A percentile compares a stretch with the other conserved stretches of the same genome.
These are phyloP conservation scores for Rhizophlyctis rosea DNA, from an alignment of 192 early-diverging fungal genomes.

Conservation along the genomic window DNA sequence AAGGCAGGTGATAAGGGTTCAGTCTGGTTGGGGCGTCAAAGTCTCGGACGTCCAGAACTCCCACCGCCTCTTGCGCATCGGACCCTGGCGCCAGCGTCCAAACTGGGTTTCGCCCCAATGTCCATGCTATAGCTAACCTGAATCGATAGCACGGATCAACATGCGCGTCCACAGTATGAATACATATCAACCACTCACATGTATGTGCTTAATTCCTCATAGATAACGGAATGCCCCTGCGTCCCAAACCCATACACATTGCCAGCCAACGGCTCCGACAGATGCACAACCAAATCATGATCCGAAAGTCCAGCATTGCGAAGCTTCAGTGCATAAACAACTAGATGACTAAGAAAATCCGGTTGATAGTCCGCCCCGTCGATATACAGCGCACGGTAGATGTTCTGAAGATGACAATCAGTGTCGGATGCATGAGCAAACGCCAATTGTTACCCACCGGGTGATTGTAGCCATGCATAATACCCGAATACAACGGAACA, in stretches of 20 bases:
- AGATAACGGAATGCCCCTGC: constrained; percentile 90
- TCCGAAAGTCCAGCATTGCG: constrained; percentile 87
- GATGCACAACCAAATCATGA: constrained; percentile 79
- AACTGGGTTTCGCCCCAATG: constrained; percentile 23
- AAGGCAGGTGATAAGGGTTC: constrained; percentile 91
- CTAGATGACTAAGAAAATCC: constrained; percentile 79
- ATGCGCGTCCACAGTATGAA: constrained; percentile 35
- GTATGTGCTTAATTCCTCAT: constrained; percentile 87
- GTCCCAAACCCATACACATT: constrained; percentile 78
- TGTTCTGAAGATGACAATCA: constrained; percentile 52
- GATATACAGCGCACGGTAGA: constrained; percentile 89
- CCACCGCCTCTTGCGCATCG: constrained; percentile 6
- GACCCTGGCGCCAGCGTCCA: constrained; percentile 12
- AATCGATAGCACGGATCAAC: not conserved
- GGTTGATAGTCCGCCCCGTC: constrained; percentile 73
- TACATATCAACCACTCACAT: constrained; percentile 52
- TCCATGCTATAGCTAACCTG: constrained; percentile 43
- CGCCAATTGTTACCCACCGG: no score
- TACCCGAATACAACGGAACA: constrained; percentile 69
- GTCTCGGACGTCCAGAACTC: constrained; percentile 11
- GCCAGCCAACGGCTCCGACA: constrained; percentile 83
- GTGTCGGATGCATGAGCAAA: not conserved
- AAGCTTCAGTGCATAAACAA: constrained; percentile 81
- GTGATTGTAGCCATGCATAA: constrained; percentile 47
- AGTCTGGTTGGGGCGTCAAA: constrained; percentile 67